Conservation (phyloP, 371 early-diverging fungal genomes). For the Rhizopus delemar region DNA sequence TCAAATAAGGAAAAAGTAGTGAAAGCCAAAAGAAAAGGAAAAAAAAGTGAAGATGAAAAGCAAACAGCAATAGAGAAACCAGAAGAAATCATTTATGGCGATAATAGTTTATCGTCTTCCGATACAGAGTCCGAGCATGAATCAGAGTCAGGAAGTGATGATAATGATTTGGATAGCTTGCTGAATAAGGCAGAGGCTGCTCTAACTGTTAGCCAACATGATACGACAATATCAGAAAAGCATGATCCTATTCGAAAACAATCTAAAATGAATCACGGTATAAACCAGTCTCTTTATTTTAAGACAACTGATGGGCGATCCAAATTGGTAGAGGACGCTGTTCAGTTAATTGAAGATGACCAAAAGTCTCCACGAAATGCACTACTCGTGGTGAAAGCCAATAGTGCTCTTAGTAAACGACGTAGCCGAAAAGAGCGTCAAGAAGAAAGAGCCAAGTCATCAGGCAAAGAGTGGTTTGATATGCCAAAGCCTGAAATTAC, state of each 20-base stretch:
- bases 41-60: no score
- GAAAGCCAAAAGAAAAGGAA: no score
- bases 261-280: slow-evolving; percentile 44
- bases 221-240: slow-evolving; percentile 16
- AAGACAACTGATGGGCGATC: slow-evolving; percentile 18
- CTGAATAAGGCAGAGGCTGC: slow-evolving; percentile 51
- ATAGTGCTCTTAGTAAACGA: slow-evolving; percentile 20
- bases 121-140: not conserved
- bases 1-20: no score
- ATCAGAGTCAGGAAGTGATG: slow-evolving; percentile 7
- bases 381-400: slow-evolving; percentile 21
- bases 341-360: slow-evolving; percentile 19
- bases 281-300: slow-evolving; percentile 38
- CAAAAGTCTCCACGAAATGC: slow-evolving; percentile 21
- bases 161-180: slow-evolving; percentile 48
- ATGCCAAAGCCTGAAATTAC: slow-evolving; percentile 86
- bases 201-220: slow-evolving; percentile 33
- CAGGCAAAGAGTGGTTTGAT: slow-evolving; percentile 90
- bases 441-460: slow-evolving; percentile 64
- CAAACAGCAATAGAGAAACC: no score
- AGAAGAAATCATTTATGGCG: not conserved
- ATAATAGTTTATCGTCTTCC: not conserved
- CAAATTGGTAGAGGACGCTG: slow-evolving; percentile 21
- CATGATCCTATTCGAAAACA: slow-evolving; percentile 24
- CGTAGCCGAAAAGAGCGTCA: slow-evolving; percentile 38